These are phyloP conservation scores for Sphenostylis stenocarpa DNA, from an alignment of 306 rosid genomes.

Conservation along the genomic window DNA sequence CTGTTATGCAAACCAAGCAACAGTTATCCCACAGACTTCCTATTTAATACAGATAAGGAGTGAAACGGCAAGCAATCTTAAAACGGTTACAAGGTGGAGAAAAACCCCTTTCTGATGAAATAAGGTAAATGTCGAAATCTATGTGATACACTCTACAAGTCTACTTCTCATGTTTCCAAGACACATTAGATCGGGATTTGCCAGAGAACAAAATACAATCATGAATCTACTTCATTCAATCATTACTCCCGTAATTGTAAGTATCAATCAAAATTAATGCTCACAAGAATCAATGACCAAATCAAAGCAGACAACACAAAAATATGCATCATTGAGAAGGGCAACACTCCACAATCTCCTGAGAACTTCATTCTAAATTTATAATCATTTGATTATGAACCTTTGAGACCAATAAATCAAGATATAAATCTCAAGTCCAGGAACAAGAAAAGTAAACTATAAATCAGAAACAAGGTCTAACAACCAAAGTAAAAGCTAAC, in stretches of 20 bases:
- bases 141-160: neutral
- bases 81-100: neutral
- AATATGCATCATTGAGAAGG: neutral
- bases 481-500: neutral
- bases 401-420: neutral
- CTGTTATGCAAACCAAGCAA: neutral
- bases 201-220: neutral
- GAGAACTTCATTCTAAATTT: neutral
- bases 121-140: neutral
- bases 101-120: neutral
- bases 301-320: neutral
- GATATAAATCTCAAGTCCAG: neutral
- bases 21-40: neutral
- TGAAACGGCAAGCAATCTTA: neutral
- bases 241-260: neutral
- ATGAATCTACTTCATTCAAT: neutral
- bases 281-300: neutral
- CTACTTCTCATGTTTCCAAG: neutral
- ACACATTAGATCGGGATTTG: neutral
- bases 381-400: neutral
- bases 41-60: neutral
- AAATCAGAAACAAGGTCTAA: constrained; percentile 21
- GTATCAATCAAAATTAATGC: neutral
- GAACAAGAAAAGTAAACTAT: neutral
- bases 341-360: neutral